phyloP scores from a whole-genome alignment of 371 early-diverging fungal species.

The Mucor piriformis region DNA sequence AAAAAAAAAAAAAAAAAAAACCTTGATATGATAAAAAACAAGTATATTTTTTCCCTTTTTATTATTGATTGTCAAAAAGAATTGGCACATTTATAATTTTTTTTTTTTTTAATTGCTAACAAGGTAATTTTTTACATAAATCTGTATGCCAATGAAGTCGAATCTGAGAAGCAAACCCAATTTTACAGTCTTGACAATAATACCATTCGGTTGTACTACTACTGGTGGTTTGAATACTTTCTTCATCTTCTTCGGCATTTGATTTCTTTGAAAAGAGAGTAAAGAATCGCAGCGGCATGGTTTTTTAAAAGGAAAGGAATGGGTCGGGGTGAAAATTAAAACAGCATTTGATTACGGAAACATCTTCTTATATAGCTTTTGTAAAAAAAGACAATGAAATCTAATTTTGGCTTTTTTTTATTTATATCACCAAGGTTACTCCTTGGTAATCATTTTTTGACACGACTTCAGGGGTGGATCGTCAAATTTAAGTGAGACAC shows the following conservation, averaged over 20 bases:
- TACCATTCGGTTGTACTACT: slow-evolving; percentile 16
- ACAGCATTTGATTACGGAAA: background rate
- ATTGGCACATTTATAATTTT: background rate
- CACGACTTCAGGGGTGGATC: too few relatives aligned
- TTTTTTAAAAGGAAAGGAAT: slow-evolving; percentile 1
- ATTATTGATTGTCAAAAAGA: too few relatives aligned
- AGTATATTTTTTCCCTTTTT: too few relatives aligned
- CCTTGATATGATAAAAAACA: too few relatives aligned
- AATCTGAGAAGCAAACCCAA: slow-evolving; percentile 30
- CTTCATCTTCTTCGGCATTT: background rate
- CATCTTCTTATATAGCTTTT: background rate
- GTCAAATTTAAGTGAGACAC: too few relatives aligned
- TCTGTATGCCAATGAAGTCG: slow-evolving; percentile 36
- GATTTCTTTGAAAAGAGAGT: background rate
- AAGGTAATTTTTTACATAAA: slow-evolving; percentile 11
- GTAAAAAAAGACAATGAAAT: background rate
- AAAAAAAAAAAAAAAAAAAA: too few relatives aligned
- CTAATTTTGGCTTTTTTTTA: too few relatives aligned
- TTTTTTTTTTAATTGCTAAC: background rate
- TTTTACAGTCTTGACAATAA: slow-evolving; percentile 29
- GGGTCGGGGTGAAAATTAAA: background rate
- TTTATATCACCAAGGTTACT: too few relatives aligned
- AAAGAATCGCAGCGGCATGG: background rate
- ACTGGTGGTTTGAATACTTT: background rate
- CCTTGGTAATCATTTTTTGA: too few relatives aligned